Conservation (phyloP, 108 stramenopile genomes). For the Skeletonema tropicum region DNA sequence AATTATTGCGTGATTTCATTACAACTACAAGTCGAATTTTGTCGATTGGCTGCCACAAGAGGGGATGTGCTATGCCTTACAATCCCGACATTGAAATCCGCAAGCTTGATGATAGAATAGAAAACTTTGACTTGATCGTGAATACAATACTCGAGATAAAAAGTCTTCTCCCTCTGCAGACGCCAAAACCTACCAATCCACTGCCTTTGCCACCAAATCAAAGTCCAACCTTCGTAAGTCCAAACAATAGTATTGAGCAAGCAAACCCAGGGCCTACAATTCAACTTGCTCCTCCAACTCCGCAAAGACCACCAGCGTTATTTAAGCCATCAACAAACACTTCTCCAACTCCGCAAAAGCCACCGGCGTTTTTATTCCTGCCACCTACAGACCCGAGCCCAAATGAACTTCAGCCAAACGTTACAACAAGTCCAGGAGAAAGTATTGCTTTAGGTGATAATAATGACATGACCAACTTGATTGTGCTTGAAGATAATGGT, state of each 20-base stretch:
- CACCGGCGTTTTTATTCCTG: background rate
- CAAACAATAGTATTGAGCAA: background rate
- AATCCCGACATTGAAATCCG: background rate
- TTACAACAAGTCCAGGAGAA: background rate
- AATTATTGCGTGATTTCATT: background rate
- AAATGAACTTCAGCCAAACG: background rate
- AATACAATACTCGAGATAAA: background rate
- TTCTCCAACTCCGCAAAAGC: background rate
- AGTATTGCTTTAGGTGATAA: background rate
- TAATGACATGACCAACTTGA: background rate
- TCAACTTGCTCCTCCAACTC: background rate
- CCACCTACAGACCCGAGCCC: no score
- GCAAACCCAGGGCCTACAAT: background rate
- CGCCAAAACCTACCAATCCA: background rate
- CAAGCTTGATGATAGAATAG: background rate
- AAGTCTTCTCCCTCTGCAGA: background rate
- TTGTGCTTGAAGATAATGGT: background rate
- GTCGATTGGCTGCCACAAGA: background rate
- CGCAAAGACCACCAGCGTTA: background rate
- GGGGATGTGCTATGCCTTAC: background rate
- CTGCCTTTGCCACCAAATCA: background rate
- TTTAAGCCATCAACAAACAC: background rate
- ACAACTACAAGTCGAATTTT: slow-evolving; percentile 1
- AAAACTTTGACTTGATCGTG: slow-evolving; percentile 2
- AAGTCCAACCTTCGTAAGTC: background rate